Evolutionary conservation across 2,329 filamentous ascomycete species (phyloP), one percentile per base, ranked within the genome.

Genomic region (Alternaria metachromatica): DNA sequence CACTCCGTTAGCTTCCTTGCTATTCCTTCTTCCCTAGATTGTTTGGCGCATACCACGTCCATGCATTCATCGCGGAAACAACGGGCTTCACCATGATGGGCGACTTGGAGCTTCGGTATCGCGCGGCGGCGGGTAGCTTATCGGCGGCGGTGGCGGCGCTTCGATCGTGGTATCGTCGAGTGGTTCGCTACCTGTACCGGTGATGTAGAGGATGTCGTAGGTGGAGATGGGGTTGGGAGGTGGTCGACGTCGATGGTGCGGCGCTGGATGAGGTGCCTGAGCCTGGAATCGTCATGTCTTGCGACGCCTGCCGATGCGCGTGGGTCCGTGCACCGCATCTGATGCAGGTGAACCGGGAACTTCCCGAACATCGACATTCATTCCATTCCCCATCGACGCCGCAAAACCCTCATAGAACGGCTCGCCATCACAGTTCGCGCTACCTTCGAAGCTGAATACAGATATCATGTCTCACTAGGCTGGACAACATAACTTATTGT

Each of bases 41-140:
- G n/a, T 7, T 13, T 30, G 2, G 53, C 23, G 81, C 89, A 78
- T 85, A 97, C 94, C 94, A 97, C 85, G 90, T 93, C 94, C 94
- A 97, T 77, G 94, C 95, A 84, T 97, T 94, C 84, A 94, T 88
- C 71, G 93, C 90, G 78, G 93, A 92, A 74, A 98, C 92, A 79
- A 98, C 86, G 72, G 95, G 94, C 90, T 97, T 97, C 93, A 97
- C 97, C 94, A 97, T 97, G 78, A 50, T 73, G 69, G 71, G 65
- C 71, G 69, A 44, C 41, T 68, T 46, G 18, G 43, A 63, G 62
- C 58, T 64, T 56, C 58, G 55, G 37, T 37, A 46, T 55, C 53
- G 55, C 51, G 49, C 46, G 55, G 58, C 59, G 62, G 67, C 46
- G 62, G 66, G 53, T 64, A 58, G 63, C 62, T 68, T 65, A 62